A percentile compares a stretch with the other conserved stretches of the same genome.
These are phyloP conservation scores for Fraxinus greggii DNA, from an alignment of 305 asterid species.

Conservation along the genomic window DNA sequence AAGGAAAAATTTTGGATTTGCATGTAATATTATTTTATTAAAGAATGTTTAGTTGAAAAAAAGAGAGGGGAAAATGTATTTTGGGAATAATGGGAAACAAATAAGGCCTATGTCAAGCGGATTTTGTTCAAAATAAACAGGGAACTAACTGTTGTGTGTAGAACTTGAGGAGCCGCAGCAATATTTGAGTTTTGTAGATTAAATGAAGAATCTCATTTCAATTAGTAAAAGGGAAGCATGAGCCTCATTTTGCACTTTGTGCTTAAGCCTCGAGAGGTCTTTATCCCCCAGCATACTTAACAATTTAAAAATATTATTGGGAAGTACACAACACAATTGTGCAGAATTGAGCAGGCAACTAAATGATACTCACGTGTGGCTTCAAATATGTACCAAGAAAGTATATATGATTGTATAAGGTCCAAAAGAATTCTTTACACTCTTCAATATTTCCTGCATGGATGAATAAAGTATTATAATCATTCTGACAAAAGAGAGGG, in stretches of 20 bases:
- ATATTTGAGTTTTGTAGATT: neutral
- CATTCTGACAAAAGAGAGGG: slow-evolving; percentile 22
- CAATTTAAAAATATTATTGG: neutral
- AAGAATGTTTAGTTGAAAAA: too few species aligned
- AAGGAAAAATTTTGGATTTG: too few species aligned
- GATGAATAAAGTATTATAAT: slow-evolving; percentile 26
- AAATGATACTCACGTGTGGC: slow-evolving; percentile 76
- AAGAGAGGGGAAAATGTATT: too few species aligned
- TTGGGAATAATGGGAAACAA: too few species aligned
- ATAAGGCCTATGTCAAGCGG: neutral
- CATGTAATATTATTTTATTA: too few species aligned
- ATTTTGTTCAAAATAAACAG: neutral
- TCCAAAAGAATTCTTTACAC: slow-evolving; percentile 70
- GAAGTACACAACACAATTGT: slow-evolving; percentile 11
- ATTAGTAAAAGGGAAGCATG: neutral
- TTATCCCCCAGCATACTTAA: neutral
- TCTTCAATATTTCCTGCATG: slow-evolving; percentile 75
- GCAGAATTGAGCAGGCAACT: slow-evolving; percentile 20
- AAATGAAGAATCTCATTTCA: neutral
- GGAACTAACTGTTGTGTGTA: neutral
- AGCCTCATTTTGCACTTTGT: neutral
- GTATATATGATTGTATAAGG: slow-evolving; percentile 58
- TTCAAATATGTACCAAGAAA: slow-evolving; percentile 81
- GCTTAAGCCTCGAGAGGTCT: neutral
- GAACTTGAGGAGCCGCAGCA: neutral